Evolutionary conservation across 2,329 filamentous ascomycete species (phyloP).

Genomic region (Xylariales sp.): DNA sequence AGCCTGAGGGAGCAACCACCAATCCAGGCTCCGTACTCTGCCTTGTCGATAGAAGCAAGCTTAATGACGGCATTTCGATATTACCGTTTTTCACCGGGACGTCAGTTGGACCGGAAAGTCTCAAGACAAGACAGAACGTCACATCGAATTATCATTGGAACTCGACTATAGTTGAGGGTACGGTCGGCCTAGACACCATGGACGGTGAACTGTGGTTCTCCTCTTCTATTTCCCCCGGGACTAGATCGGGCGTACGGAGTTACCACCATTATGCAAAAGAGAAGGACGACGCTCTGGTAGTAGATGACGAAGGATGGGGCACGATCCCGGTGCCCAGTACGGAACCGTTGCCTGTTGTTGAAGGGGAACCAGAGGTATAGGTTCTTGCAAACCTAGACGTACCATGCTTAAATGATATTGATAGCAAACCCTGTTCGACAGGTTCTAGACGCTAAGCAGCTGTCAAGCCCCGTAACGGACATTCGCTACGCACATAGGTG

Average conservation of each 20-base stretch:
- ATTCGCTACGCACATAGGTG: not conserved
- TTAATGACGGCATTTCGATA: constrained; percentile 42
- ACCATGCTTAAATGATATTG: not conserved
- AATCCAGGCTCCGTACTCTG: constrained; percentile 49
- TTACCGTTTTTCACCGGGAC: constrained; percentile 43
- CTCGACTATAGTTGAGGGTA: constrained; percentile 49
- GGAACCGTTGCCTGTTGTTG: constrained; percentile 38
- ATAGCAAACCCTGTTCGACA: not conserved
- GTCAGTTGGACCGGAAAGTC: constrained; percentile 37
- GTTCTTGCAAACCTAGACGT: not conserved
- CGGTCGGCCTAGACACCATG: constrained; percentile 44
- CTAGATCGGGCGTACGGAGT: constrained; percentile 30
- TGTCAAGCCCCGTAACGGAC: not conserved
- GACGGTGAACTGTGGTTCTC: constrained; percentile 48
- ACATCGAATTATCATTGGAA: constrained; percentile 51
- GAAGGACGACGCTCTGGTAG: constrained; percentile 41
- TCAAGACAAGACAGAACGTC: constrained; percentile 48
- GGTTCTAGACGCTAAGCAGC: too few species aligned
- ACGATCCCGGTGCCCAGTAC: constrained; percentile 41
- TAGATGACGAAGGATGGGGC: constrained; percentile 41
- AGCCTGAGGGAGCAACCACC: constrained; percentile 42
- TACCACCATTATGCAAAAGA: constrained; percentile 46
- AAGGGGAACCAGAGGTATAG: constrained; percentile 40
- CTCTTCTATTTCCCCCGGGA: constrained; percentile 39
- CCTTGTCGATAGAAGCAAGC: constrained; percentile 47